Evolutionary conservation across 805 yeast species (phyloP).

Genomic region (Sugiyamaella americana): DNA sequence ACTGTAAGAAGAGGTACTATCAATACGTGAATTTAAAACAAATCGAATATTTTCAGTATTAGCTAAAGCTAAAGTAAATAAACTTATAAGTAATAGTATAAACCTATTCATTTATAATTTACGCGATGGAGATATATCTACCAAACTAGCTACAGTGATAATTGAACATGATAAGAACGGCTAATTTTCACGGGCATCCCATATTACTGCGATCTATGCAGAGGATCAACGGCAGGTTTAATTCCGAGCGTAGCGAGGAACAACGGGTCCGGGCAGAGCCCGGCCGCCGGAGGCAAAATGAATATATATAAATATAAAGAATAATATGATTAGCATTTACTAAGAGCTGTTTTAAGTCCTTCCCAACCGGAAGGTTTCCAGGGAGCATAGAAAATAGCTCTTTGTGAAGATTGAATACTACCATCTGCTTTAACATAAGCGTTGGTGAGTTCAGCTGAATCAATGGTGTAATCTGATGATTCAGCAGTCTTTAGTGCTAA

Average conservation of each 20-base stretch:
- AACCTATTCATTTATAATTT: no score
- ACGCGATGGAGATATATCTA: no score
- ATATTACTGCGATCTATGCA: no score
- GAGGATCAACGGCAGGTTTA: no score
- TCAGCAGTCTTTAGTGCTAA: constrained; percentile 40
- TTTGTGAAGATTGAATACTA: constrained; percentile 50
- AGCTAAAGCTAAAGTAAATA: constrained; percentile 5
- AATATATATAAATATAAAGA: no score
- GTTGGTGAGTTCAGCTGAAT: constrained; percentile 15
- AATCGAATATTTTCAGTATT: constrained; percentile 15
- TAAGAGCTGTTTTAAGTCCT: constrained; percentile 4
- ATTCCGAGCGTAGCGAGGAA: no score
- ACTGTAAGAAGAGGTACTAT: neutral
- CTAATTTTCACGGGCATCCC: no score
- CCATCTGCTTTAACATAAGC: constrained; percentile 45
- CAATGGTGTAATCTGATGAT: neutral
- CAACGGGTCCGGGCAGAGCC: no score
- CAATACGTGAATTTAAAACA: neutral
- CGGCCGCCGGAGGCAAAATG: no score
- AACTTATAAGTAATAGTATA: no score
- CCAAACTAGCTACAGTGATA: no score
- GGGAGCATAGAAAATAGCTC: constrained; percentile 64
- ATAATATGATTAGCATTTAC: neutral
- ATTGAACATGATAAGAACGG: no score
- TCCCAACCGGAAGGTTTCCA: constrained; percentile 37